Conservation (phyloP, 1,284 basidiomycete genomes). For the Phellinidium pouzarii region DNA sequence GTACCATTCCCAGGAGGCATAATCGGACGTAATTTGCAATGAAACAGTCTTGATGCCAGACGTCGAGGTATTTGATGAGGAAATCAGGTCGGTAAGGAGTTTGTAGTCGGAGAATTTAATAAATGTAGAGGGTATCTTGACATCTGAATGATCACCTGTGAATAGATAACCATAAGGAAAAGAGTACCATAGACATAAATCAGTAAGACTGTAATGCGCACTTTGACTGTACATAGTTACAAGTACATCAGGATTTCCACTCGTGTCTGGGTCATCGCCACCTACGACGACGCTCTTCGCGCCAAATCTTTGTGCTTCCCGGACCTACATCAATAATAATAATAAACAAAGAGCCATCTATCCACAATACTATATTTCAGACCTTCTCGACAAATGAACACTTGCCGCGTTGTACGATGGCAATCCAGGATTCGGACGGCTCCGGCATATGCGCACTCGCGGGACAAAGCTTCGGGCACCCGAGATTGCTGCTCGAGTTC, state of each 20-base stretch:
- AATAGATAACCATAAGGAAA: constrained; percentile 13
- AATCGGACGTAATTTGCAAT: constrained; percentile 69
- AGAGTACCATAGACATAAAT: constrained; percentile 7
- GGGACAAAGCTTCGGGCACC: constrained; percentile 60
- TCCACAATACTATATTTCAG: constrained; percentile 27
- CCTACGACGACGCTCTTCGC: constrained; percentile 86
- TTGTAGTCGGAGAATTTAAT: constrained; percentile 67
- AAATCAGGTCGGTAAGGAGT: constrained; percentile 52
- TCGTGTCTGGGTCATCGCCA: constrained; percentile 59
- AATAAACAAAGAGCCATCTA: constrained; percentile 2
- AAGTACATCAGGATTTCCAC: constrained; percentile 68
- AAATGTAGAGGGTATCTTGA: constrained; percentile 65
- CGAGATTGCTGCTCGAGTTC: constrained; percentile 35
- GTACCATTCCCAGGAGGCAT: constrained; percentile 80
- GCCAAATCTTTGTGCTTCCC: constrained; percentile 78
- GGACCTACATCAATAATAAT: constrained; percentile 25
- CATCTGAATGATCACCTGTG: constrained; percentile 66
- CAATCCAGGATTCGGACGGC: constrained; percentile 71
- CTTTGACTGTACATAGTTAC: constrained; percentile 89
- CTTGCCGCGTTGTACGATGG: constrained; percentile 76
- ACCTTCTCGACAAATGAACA: constrained; percentile 84
- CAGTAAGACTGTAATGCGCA: constrained; percentile 30
- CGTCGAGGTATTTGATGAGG: constrained; percentile 67
- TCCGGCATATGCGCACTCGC: constrained; percentile 45
- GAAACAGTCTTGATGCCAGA: constrained; percentile 65